Evolutionary conservation across 2,329 filamentous ascomycete genomes (phyloP).

Genomic region (Penicillium freii): DNA sequence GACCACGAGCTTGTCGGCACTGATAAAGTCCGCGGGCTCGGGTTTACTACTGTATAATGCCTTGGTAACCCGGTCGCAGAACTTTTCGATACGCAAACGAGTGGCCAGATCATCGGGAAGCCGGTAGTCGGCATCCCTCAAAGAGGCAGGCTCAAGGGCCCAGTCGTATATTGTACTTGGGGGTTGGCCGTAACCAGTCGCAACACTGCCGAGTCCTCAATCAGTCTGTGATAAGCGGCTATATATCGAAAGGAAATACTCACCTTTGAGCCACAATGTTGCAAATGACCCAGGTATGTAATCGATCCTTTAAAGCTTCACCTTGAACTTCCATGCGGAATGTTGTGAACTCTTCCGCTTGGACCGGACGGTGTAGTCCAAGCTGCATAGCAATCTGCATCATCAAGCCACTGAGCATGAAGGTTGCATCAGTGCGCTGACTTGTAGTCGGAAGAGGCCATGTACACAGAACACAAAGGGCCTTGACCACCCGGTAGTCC

Average conservation of each 20-base stretch:
- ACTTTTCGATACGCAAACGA: constrained; percentile 56
- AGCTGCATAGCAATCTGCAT: constrained; percentile 65
- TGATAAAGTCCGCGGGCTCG: constrained; percentile 51
- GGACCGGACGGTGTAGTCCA: constrained; percentile 60
- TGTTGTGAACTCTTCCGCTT: constrained; percentile 55
- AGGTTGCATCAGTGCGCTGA: constrained; percentile 61
- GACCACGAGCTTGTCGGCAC: constrained; percentile 43
- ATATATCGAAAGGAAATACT: constrained; percentile 18
- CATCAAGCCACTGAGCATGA: constrained; percentile 63
- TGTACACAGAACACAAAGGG: constrained; percentile 60
- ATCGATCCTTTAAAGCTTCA: constrained; percentile 61
- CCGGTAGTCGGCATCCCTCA: constrained; percentile 45
- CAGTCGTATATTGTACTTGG: constrained; percentile 60
- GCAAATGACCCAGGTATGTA: constrained; percentile 65
- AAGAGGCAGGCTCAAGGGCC: constrained; percentile 49
- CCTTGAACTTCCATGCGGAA: constrained; percentile 54
- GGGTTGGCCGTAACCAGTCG: constrained; percentile 63
- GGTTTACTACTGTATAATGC: constrained; percentile 56
- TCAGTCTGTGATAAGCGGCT: neutral
- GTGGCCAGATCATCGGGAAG: constrained; percentile 52
- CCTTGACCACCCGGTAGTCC: constrained; percentile 62
- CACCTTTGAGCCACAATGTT: constrained; percentile 67
- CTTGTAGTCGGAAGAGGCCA: constrained; percentile 63
- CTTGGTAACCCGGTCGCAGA: constrained; percentile 58
- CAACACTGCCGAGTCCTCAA: constrained; percentile 47